phyloP scores from a whole-genome alignment of 169 alveolate genomes.

The Plasmodium gonderi region DNA sequence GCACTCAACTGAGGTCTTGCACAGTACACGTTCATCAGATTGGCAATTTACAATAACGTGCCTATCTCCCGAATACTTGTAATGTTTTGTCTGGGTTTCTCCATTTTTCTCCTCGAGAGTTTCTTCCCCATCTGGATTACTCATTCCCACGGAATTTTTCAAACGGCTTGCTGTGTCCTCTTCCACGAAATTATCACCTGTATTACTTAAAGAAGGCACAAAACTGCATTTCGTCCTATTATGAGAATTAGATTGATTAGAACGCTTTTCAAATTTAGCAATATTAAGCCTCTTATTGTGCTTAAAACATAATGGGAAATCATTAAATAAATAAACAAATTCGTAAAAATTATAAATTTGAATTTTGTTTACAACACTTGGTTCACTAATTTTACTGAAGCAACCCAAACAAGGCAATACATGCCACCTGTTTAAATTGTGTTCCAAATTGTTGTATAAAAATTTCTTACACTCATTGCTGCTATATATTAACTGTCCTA shows the following conservation, averaged over 20 bases:
- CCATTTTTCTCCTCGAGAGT: neutral
- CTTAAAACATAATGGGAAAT: slow-evolving; percentile 5
- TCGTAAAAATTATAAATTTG: slow-evolving; percentile 23
- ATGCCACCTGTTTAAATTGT: slow-evolving; percentile 12
- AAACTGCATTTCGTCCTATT: too few relatives aligned
- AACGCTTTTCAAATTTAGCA: neutral
- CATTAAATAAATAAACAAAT: slow-evolving; percentile 13
- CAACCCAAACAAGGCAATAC: slow-evolving; percentile 47
- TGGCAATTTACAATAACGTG: too few relatives aligned
- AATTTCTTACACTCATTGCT: slow-evolving; percentile 42
- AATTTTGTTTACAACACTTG: neutral
- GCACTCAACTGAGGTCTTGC: neutral
- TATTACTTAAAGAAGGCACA: neutral
- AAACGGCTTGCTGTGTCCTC: neutral
- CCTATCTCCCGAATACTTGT: too few relatives aligned
- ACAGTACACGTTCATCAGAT: too few relatives aligned
- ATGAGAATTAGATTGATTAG: neutral
- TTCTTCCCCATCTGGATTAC: neutral
- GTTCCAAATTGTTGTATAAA: slow-evolving; percentile 16
- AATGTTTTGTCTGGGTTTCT: too few relatives aligned
- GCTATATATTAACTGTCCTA: slow-evolving; percentile 26
- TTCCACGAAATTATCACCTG: neutral
- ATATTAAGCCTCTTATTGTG: neutral
- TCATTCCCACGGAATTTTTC: neutral
- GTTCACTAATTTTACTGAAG: neutral